A percentile compares a stretch with the other conserved stretches of the same genome.
These are phyloP conservation scores for Tetracladium marchalianum DNA, from an alignment of 495 filamentous ascomycete species.

Conservation along the genomic window DNA sequence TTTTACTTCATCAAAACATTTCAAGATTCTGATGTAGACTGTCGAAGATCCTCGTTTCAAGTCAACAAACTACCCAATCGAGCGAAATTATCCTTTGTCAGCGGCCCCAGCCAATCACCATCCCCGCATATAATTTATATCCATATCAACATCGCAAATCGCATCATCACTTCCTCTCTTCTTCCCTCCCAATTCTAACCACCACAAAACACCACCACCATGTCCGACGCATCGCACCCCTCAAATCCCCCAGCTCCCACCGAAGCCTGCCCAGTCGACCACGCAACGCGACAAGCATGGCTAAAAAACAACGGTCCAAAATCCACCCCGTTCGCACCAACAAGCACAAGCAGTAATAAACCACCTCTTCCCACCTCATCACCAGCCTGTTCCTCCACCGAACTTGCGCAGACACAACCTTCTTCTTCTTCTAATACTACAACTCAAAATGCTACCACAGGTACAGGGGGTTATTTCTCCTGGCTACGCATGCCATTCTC, in stretches of 20 bases:
- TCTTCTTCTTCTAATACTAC: neutral
- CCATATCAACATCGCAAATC: too few species aligned
- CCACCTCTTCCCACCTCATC: conserved; percentile 8
- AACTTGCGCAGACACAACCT: conserved; percentile 14
- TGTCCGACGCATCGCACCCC: neutral
- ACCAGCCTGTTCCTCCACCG: conserved; percentile 19
- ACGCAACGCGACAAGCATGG: conserved; percentile 77
- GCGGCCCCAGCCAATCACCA: too few species aligned
- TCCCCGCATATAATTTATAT: too few species aligned
- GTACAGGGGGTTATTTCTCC: conserved; percentile 4
- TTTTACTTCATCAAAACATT: too few species aligned
- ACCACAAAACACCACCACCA: too few species aligned
- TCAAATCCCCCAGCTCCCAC: conserved; percentile 8
- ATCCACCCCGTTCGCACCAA: conserved; percentile 12
- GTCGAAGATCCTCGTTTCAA: too few species aligned
- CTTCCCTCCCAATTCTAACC: too few species aligned
- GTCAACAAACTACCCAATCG: too few species aligned
- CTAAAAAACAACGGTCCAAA: conserved; percentile 48
- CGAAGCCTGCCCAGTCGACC: conserved; percentile 74
- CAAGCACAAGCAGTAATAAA: neutral
- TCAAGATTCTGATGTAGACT: too few species aligned
- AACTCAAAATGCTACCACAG: neutral
- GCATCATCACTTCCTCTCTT: too few species aligned
- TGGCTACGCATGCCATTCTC: conserved; percentile 17
- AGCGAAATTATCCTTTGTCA: too few species aligned